Evolutionary conservation across 139 green algal genomes (phyloP).

Genomic region (Chlorella sp.): DNA sequence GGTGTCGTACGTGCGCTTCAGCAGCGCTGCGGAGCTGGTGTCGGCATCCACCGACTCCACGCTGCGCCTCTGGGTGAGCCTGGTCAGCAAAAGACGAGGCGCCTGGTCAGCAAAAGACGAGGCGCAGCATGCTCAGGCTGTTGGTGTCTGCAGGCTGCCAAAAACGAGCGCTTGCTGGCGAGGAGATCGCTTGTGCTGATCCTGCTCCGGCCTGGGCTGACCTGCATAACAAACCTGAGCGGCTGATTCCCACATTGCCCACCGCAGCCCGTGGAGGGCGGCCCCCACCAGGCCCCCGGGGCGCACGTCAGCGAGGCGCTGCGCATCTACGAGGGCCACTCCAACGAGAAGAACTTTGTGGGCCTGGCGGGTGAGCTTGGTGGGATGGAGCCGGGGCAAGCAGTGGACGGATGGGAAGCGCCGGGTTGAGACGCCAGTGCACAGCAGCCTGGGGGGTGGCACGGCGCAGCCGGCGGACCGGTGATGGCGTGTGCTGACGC

Average conservation of each 20-base stretch:
- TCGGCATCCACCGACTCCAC: slow-evolving; percentile 92
- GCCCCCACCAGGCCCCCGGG: not conserved
- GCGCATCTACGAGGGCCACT: slow-evolving; percentile 79
- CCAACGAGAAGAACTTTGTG: slow-evolving; percentile 97
- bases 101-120: not conserved
- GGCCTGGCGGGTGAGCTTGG: slow-evolving; percentile 64
- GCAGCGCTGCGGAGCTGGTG: slow-evolving; percentile 70
- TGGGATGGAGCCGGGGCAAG: not conserved
- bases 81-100: not conserved
- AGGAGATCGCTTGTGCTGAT: no score
- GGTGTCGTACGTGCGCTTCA: slow-evolving; percentile 93
- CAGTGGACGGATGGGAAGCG: not conserved
- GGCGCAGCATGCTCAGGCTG: no score
- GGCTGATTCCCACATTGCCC: no score
- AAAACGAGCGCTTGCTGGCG: no score
- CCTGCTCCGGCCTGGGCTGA: no score
- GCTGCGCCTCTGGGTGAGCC: slow-evolving; percentile 70
- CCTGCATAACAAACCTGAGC: no score
- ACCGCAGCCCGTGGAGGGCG: not conserved
- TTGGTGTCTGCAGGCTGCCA: no score
- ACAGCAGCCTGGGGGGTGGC: no score
- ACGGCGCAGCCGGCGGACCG: no score
- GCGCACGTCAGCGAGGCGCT: no score
- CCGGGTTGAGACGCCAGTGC: no score
- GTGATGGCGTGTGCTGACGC: no score